phyloP scores from a whole-genome alignment of 768 basidiomycete genomes.

The Phlebiopsis flavidoalba region DNA sequence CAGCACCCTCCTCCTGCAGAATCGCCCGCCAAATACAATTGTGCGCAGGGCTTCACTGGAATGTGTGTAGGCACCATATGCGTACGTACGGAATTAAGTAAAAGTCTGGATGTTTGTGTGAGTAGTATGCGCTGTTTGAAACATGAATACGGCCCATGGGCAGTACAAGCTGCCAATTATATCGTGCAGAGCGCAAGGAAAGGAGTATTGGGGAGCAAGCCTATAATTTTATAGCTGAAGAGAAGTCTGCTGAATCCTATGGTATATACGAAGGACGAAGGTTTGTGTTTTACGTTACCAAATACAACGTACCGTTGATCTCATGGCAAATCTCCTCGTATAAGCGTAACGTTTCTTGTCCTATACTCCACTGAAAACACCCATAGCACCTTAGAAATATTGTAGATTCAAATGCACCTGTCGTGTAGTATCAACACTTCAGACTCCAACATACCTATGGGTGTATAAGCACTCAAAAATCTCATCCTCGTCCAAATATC shows the following conservation, averaged over 20 bases:
- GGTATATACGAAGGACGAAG: conserved; percentile 2
- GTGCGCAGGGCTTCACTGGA: conserved; percentile 73
- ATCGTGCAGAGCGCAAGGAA: conserved; percentile 91
- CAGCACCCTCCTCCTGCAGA: conserved; percentile 91
- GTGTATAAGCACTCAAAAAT: conserved; percentile 79
- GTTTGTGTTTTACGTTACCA: conserved; percentile 34
- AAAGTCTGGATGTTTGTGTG: conserved; percentile 47
- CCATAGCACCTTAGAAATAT: too few relatives aligned
- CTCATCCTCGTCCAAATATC: conserved; percentile 83
- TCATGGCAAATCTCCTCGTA: conserved; percentile 84
- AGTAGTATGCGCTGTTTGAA: background rate
- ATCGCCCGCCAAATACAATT: conserved; percentile 87
- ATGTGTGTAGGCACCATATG: conserved; percentile 69
- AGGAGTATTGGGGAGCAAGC: conserved; percentile 95
- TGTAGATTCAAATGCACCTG: too few relatives aligned
- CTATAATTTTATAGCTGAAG: conserved; percentile 73
- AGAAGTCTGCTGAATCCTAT: too few relatives aligned
- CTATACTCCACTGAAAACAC: conserved; percentile 76
- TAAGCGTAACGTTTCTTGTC: conserved; percentile 73
- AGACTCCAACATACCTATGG: conserved; percentile 58
- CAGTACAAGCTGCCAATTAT: conserved; percentile 75
- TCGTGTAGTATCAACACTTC: too few relatives aligned
- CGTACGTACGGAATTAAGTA: conserved; percentile 90
- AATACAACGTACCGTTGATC: conserved; percentile 89
- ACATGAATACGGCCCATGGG: background rate